Percentiles rank a stretch among this genome's conserved stretches.
These are phyloP conservation scores for Phenoliferia sp. DNA, from an alignment of 1,284 basidiomycete genomes.

Conservation along the genomic window DNA sequence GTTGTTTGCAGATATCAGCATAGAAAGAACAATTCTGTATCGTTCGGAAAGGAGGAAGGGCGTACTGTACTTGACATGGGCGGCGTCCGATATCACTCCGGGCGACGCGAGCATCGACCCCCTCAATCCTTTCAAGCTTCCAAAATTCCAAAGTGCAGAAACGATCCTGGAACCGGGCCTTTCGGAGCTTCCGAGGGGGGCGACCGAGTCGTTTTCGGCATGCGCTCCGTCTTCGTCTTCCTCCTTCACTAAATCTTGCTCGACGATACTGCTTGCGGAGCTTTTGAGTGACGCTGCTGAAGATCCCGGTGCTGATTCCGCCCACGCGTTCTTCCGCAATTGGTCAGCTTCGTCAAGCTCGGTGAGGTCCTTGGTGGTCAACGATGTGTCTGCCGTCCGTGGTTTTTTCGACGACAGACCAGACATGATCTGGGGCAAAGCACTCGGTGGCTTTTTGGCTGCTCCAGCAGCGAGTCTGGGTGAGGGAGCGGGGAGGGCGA, in stretches of 20 bases:
- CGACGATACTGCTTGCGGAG: neutral
- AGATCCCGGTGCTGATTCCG: too few relatives aligned
- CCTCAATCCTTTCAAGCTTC: neutral
- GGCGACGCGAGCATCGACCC: neutral
- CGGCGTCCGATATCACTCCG: neutral
- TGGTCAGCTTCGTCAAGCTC: neutral
- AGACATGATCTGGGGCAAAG: constrained; percentile 15
- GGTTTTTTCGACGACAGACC: neutral
- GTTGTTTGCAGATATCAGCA: too few relatives aligned
- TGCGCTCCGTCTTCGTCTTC: neutral
- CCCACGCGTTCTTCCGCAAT: neutral
- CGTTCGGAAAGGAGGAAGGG: neutral
- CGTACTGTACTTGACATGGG: constrained; percentile 25
- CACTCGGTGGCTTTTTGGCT: neutral
- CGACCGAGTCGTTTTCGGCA: neutral
- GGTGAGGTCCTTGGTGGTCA: neutral
- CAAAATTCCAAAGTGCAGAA: neutral
- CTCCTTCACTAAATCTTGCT: neutral
- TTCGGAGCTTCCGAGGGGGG: neutral
- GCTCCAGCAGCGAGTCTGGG: neutral
- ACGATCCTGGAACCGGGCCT: neutral
- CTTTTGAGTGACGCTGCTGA: neutral
- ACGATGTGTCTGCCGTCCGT: neutral
- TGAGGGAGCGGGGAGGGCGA: constrained; percentile 2
- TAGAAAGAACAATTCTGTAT: neutral